Evolutionary conservation across 139 green algal species (phyloP).

Genomic region (Edaphochlamys debaryana): DNA sequence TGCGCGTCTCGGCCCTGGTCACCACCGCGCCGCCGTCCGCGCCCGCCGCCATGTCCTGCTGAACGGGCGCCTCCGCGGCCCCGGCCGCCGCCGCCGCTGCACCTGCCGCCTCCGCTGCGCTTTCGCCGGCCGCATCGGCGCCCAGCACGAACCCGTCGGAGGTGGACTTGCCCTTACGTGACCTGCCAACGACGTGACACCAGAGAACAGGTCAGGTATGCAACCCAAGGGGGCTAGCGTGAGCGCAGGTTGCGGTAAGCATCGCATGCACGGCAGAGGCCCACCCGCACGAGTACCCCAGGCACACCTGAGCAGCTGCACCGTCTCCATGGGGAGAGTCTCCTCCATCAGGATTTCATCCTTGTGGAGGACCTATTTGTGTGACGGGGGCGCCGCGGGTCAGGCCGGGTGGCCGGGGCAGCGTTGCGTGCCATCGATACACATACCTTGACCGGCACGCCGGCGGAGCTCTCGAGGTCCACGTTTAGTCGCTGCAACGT

Average conservation of each 20-base stretch:
- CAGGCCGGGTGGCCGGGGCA: too few species aligned
- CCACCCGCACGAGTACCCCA: not conserved
- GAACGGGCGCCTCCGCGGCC: not conserved
- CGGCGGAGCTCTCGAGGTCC: conserved; percentile 8
- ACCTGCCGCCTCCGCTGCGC: not conserved
- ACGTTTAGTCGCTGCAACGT: not conserved
- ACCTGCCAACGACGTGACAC: not conserved
- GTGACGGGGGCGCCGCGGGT: too few species aligned
- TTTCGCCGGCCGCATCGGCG: too few species aligned
- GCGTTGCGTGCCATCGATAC: too few species aligned
- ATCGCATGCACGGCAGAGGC: not conserved
- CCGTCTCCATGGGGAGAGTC: not conserved
- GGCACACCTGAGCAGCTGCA: conserved; percentile 19
- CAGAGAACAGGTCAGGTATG: not conserved
- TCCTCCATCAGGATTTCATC: conserved; percentile 3
- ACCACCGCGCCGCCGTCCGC: not conserved
- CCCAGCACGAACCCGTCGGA: too few species aligned
- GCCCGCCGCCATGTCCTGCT: not conserved
- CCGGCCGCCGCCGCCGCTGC: not conserved
- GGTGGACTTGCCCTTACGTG: too few species aligned
- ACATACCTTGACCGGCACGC: conserved; percentile 6
- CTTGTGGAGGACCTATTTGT: conserved; percentile 18
- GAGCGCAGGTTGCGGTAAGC: not conserved
- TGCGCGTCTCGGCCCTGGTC: not conserved
- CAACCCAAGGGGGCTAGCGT: not conserved